Evolutionary conservation across 1,284 basidiomycete species (phyloP).

Genomic region (Mrakiaceae sp.): DNA sequence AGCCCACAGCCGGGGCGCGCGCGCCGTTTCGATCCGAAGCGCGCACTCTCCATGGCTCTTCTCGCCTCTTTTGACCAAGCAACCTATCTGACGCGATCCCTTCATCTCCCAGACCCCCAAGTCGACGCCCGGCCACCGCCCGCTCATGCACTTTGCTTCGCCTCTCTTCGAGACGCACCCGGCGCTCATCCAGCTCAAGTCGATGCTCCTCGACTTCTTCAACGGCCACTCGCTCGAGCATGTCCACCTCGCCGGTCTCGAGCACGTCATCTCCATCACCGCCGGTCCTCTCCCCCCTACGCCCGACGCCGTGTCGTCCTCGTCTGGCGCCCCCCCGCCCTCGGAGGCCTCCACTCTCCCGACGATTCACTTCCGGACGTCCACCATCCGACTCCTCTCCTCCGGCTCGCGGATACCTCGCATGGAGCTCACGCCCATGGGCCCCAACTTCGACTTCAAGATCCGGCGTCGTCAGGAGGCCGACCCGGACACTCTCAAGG

Average conservation of each 20-base stretch:
- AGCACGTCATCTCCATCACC: slow-evolving; percentile 82
- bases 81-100: no score
- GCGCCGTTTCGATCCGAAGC: no score
- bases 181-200: slow-evolving; percentile 83
- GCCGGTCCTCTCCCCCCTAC: slow-evolving; percentile 53
- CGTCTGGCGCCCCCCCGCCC: slow-evolving; percentile 35
- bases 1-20: slow-evolving; percentile 22
- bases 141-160: slow-evolving; percentile 90
- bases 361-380: slow-evolving; percentile 77
- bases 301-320: slow-evolving; percentile 20
- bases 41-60: background rate
- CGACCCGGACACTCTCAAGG: slow-evolving; percentile 66
- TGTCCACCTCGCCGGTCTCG: slow-evolving; percentile 73
- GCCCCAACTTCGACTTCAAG: slow-evolving; percentile 75
- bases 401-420: slow-evolving; percentile 69
- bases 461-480: slow-evolving; percentile 64
- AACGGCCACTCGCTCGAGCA: slow-evolving; percentile 76
- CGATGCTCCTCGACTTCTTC: slow-evolving; percentile 73
- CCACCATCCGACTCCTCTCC: slow-evolving; percentile 61
- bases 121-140: slow-evolving; percentile 80
- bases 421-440: slow-evolving; percentile 77
- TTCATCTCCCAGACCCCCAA: slow-evolving; percentile 55
- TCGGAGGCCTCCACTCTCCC: slow-evolving; percentile 46
- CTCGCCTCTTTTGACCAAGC: background rate
- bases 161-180: slow-evolving; percentile 87